These are phyloP conservation scores for Parathielavia hyrcaniae DNA, from an alignment of 495 filamentous ascomycete species.

Conservation along the genomic window DNA sequence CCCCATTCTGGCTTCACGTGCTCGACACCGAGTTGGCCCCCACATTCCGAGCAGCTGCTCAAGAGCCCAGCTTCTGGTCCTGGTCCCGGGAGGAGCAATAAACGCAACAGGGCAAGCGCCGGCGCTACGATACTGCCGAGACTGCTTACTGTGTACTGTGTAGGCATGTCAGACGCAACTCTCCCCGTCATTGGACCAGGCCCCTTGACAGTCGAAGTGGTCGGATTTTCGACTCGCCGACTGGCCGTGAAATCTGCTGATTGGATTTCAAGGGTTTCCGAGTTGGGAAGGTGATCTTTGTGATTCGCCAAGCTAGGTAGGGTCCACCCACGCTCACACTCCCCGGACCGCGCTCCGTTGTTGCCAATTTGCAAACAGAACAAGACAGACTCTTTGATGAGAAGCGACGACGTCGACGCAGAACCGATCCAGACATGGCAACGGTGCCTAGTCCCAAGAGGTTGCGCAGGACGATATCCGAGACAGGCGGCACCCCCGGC, in stretches of 20 bases:
- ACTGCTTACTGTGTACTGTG: too few species aligned
- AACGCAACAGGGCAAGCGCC: slow-evolving; percentile 7
- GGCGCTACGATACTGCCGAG: too few species aligned
- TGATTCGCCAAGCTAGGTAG: background rate
- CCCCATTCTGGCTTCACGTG: background rate
- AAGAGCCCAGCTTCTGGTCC: too few species aligned
- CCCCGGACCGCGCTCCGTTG: slow-evolving; percentile 1
- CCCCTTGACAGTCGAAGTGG: too few species aligned
- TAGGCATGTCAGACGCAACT: slow-evolving; percentile 9
- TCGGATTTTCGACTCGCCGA: too few species aligned
- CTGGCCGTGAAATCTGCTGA: background rate
- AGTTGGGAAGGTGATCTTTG: slow-evolving; percentile 5
- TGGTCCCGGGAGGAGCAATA: slow-evolving; percentile 12
- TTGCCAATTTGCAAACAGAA: background rate
- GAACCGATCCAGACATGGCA: background rate
- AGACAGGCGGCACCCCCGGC: background rate
- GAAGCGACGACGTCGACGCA: background rate
- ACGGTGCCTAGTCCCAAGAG: too few species aligned
- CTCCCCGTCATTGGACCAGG: slow-evolving; percentile 10
- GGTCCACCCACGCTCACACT: background rate
- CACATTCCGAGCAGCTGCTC: background rate
- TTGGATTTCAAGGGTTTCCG: background rate
- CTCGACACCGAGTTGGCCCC: background rate
- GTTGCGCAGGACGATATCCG: background rate
- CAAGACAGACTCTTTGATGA: too few species aligned